These are phyloP conservation scores for Colletotrichum sp. DNA, from an alignment of 2,329 filamentous ascomycete species.

Conservation along the genomic window DNA sequence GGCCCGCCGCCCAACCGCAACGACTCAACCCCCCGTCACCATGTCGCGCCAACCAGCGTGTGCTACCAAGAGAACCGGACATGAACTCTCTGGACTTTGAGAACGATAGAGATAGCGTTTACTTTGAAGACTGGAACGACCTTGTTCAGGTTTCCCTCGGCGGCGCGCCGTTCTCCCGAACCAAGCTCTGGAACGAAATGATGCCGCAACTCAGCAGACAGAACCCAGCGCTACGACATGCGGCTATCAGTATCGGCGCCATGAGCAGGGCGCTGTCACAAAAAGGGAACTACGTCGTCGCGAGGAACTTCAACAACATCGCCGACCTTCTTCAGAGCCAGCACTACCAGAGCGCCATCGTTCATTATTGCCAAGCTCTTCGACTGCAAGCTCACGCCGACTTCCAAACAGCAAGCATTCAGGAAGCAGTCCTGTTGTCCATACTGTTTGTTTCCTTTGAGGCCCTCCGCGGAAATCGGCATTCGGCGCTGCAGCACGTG, in stretches of 20 bases:
- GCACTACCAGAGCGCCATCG: constrained; percentile 42
- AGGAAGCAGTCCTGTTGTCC: constrained; percentile 43
- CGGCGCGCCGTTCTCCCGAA: constrained; percentile 1
- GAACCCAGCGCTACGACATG: constrained; percentile 35
- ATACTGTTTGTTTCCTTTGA: constrained; percentile 47
- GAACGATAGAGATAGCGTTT: constrained; percentile 16
- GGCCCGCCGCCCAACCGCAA: not conserved
- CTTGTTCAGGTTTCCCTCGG: constrained; percentile 11
- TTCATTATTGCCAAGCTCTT: constrained; percentile 46
- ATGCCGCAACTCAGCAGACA: constrained; percentile 24
- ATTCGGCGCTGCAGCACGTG: constrained; percentile 44
- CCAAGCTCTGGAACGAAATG: constrained; percentile 40
- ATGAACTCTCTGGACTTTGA: constrained; percentile 19
- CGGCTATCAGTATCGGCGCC: constrained; percentile 45
- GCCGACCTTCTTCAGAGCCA: constrained; percentile 16
- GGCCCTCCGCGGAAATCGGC: constrained; percentile 41
- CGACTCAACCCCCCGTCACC: not conserved
- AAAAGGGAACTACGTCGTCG: not conserved
- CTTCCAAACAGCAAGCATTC: constrained; percentile 38
- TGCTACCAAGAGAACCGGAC: constrained; percentile 6
- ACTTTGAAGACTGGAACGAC: constrained; percentile 22
- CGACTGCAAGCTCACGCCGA: constrained; percentile 41
- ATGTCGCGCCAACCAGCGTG: not conserved
- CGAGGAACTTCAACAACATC: constrained; percentile 2
- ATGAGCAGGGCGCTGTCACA: constrained; percentile 34